Evolutionary conservation across 2,329 filamentous ascomycete species (phyloP).

Genomic region (Neofusicoccum sp.): DNA sequence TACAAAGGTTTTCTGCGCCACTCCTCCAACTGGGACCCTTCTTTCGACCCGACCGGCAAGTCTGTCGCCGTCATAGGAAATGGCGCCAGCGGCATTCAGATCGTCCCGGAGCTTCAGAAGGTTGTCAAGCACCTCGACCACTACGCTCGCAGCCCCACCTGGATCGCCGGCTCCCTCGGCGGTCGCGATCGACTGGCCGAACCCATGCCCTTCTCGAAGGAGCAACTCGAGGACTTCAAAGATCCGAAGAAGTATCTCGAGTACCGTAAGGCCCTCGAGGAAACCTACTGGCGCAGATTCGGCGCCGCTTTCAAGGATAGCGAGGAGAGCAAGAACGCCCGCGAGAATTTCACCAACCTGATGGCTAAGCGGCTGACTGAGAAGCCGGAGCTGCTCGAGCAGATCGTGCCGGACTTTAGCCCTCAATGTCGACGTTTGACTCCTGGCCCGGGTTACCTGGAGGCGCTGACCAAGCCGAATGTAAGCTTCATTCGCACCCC

Average conservation of each 20-base stretch:
- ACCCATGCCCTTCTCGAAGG: conserved; percentile 49
- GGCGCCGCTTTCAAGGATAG: conserved; percentile 42
- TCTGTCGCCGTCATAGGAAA: conserved; percentile 65
- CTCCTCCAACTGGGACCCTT: conserved; percentile 62
- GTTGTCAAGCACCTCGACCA: conserved; percentile 52
- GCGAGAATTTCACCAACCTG: conserved; percentile 34
- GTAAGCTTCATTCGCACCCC: conserved; percentile 44
- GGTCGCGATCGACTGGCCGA: conserved; percentile 45
- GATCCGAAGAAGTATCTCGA: conserved; percentile 63
- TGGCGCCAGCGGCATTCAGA: conserved; percentile 65
- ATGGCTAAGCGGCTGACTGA: conserved; percentile 43
- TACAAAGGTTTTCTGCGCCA: conserved; percentile 62
- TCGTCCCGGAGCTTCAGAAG: conserved; percentile 62
- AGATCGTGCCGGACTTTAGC: conserved; percentile 44
- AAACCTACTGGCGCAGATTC: conserved; percentile 62
- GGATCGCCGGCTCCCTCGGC: conserved; percentile 58
- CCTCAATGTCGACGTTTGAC: conserved; percentile 38
- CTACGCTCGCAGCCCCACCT: conserved; percentile 64
- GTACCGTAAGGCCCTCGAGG: conserved; percentile 46
- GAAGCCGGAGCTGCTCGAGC: conserved; percentile 46
- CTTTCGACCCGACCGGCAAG: conserved; percentile 59
- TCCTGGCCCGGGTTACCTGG: conserved; percentile 39
- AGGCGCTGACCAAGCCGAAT: conserved; percentile 45
- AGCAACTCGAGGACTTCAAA: conserved; percentile 60
- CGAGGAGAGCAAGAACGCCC: conserved; percentile 35